Conservation (phyloP, 306 rosid genomes). For the apple (Malus domestica) region DNA sequence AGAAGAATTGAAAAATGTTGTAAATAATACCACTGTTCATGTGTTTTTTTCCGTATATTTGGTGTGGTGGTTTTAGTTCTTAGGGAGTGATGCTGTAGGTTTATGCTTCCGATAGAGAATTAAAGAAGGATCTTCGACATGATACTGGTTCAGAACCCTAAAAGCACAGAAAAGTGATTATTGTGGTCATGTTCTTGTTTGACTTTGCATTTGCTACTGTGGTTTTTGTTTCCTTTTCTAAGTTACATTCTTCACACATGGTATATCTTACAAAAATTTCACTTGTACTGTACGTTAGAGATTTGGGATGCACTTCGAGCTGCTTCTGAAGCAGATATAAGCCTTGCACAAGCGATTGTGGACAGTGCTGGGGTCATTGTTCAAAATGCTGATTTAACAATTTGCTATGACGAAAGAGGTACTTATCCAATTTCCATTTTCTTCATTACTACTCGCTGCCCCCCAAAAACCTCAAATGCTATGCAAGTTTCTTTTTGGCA, state of each 20-base stretch:
- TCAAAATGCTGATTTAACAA: slow-evolving; percentile 86
- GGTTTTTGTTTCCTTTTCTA: background rate
- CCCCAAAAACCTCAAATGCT: background rate
- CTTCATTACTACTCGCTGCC: background rate
- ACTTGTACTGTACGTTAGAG: slow-evolving; percentile 47
- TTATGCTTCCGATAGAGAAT: background rate
- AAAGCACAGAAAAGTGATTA: background rate
- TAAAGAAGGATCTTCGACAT: background rate
- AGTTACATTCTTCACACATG: background rate
- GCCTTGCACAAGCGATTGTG: slow-evolving; percentile 85
- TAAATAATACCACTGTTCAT: background rate
- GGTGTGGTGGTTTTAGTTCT: background rate
- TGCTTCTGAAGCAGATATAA: slow-evolving; percentile 88
- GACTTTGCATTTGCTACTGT: slow-evolving; percentile 2
- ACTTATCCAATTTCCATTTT: slow-evolving; percentile 13
- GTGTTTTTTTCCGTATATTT: background rate
- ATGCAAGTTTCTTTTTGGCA: background rate
- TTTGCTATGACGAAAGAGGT: slow-evolving; percentile 99
- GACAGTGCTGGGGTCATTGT: slow-evolving; percentile 96
- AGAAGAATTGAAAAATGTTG: background rate
- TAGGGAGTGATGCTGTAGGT: background rate
- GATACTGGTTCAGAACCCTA: background rate
- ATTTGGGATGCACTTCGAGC: slow-evolving; percentile 99
- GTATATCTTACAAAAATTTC: slow-evolving; percentile 8
- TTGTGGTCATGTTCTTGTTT: background rate